These are phyloP conservation scores for Sphaerulina musiva DNA, from an alignment of 2,329 filamentous ascomycete species.

Conservation along the genomic window DNA sequence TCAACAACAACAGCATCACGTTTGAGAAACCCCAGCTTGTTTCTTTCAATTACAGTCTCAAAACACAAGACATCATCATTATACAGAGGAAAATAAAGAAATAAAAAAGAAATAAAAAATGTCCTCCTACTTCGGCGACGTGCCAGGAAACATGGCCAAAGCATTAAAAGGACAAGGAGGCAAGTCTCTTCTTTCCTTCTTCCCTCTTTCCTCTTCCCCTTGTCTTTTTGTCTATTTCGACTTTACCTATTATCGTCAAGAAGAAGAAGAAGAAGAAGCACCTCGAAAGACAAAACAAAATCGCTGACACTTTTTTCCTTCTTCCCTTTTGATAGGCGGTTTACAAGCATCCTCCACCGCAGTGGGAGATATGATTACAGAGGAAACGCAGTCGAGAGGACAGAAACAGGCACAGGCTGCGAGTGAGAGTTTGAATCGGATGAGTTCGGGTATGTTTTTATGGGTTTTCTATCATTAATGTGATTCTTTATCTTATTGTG, in stretches of 20 bases:
- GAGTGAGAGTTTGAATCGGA: conserved; percentile 20
- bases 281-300: neutral
- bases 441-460: conserved; percentile 20
- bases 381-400: conserved; percentile 23
- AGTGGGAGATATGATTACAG: conserved; percentile 26
- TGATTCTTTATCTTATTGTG: neutral
- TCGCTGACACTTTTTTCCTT: neutral
- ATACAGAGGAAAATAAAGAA: too few relatives aligned
- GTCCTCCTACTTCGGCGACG: conserved; percentile 16
- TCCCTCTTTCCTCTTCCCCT: neutral
- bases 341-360: conserved; percentile 24
- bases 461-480: neutral
- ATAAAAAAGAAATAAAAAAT: neutral
- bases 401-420: conserved; percentile 30
- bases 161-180: conserved; percentile 29
- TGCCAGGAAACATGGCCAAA: conserved; percentile 27
- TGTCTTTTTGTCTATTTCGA: neutral
- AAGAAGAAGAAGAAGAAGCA: neutral
- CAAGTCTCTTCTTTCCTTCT: conserved; percentile 6
- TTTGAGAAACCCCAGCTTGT: too few relatives aligned
- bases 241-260: too few relatives aligned
- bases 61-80: too few relatives aligned
- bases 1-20: neutral
- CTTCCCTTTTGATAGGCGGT: conserved; percentile 18
- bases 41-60: too few relatives aligned